Conservation (phyloP, 2,329 filamentous ascomycete species). For the Exophiala aquamarina region DNA sequence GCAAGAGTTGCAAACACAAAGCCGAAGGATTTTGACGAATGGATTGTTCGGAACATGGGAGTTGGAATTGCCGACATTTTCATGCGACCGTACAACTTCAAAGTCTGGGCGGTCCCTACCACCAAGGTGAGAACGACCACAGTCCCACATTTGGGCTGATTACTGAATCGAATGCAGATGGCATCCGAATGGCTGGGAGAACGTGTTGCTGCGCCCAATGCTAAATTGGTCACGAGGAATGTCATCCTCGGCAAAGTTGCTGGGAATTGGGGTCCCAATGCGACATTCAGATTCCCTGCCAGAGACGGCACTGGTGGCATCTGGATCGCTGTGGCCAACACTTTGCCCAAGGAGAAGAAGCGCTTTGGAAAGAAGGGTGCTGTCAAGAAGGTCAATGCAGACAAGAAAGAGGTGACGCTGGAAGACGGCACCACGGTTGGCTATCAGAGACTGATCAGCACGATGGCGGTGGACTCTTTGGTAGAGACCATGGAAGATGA, state of each 20-base stretch:
- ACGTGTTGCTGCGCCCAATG: constrained; percentile 93
- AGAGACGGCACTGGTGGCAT: constrained; percentile 95
- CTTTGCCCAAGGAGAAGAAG: constrained; percentile 87
- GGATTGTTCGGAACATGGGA: constrained; percentile 92
- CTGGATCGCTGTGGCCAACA: constrained; percentile 96
- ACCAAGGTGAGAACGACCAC: constrained; percentile 70
- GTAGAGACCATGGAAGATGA: constrained; percentile 84
- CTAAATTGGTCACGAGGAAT: constrained; percentile 92
- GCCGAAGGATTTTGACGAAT: constrained; percentile 96
- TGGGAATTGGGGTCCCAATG: constrained; percentile 97
- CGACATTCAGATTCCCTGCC: constrained; percentile 97
- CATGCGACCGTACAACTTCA: constrained; percentile 99
- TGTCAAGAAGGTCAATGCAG: constrained; percentile 83
- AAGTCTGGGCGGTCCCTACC: constrained; percentile 98
- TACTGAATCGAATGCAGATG: constrained; percentile 64
- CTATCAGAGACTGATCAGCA: constrained; percentile 91
- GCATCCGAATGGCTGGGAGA: constrained; percentile 98
- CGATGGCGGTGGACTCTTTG: constrained; percentile 91
- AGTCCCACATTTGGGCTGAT: neutral
- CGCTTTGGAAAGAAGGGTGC: constrained; percentile 81
- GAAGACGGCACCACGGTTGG: constrained; percentile 83
- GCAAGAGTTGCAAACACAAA: constrained; percentile 83
- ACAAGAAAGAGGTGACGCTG: constrained; percentile 78
- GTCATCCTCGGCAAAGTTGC: constrained; percentile 94
- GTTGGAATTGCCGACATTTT: constrained; percentile 88